phyloP scores from a whole-genome alignment of 257 asterid genomes.

The Gardenia jasminoides region DNA sequence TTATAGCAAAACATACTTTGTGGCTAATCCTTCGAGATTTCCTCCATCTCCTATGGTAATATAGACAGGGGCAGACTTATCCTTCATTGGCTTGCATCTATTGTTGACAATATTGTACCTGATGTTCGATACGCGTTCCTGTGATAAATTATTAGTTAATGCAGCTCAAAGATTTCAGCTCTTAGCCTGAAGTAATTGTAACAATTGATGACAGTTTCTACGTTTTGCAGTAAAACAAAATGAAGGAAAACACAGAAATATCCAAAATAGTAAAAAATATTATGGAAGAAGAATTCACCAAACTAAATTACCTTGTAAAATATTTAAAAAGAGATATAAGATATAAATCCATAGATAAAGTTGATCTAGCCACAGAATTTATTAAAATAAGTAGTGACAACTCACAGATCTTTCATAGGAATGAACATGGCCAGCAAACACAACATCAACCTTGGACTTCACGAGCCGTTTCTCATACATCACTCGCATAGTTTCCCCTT shows the following conservation, averaged over 20 bases:
- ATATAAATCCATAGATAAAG: too few relatives aligned
- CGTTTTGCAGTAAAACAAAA: not conserved
- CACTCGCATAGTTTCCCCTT: conserved; percentile 69
- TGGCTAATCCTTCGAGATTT: conserved; percentile 63
- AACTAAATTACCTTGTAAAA: too few relatives aligned
- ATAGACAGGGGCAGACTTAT: conserved; percentile 64
- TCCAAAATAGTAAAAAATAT: too few relatives aligned
- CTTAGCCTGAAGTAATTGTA: not conserved
- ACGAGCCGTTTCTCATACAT: conserved; percentile 55
- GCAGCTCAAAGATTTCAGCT: not conserved
- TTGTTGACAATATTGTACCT: conserved; percentile 53
- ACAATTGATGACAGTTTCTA: not conserved
- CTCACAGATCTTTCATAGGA: conserved; percentile 68
- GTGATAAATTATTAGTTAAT: conserved; percentile 9
- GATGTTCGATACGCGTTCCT: conserved; percentile 67
- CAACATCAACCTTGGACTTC: conserved; percentile 54
- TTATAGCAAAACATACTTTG: conserved; percentile 35
- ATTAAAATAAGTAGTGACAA: not conserved
- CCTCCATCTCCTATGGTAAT: conserved; percentile 79
- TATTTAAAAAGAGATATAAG: not conserved
- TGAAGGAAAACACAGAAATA: not conserved
- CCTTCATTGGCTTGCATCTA: conserved; percentile 41
- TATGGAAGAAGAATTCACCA: not conserved
- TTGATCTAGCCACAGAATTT: not conserved
- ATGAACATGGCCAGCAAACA: conserved; percentile 68